phyloP scores from a whole-genome alignment of 495 filamentous ascomycete species.

The Pseudevernia furfuracea region DNA sequence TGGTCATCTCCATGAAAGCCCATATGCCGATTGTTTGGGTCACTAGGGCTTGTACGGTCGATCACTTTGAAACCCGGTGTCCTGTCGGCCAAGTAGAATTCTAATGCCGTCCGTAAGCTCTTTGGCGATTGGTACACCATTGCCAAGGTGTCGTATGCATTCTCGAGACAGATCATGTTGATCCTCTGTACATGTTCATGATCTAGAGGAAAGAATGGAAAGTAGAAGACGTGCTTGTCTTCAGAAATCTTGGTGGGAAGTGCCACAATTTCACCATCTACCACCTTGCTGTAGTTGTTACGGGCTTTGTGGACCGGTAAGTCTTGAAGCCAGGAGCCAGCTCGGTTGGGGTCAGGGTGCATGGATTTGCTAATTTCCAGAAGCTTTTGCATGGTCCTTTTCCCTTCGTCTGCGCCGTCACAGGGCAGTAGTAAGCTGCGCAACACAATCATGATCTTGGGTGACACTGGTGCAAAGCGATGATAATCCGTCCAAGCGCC shows the following conservation, averaged over 20 bases:
- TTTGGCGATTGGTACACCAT: conserved; percentile 29
- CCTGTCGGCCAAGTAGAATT: conserved; percentile 30
- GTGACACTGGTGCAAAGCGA: conserved; percentile 42
- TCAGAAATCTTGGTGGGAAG: conserved; percentile 6
- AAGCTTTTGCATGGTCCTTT: conserved; percentile 12
- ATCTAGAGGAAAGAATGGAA: conserved; percentile 34
- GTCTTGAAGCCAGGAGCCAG: conserved; percentile 29
- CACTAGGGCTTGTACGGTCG: not conserved
- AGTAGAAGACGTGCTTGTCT: conserved; percentile 35
- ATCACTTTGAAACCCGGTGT: conserved; percentile 24
- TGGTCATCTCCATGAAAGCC: not conserved
- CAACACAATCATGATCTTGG: conserved; percentile 43
- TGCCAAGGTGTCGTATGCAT: conserved; percentile 24
- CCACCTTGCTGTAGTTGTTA: conserved; percentile 34
- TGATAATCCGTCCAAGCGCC: conserved; percentile 36
- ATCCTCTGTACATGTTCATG: conserved; percentile 36
- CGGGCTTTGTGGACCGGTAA: conserved; percentile 35
- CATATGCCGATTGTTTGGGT: not conserved
- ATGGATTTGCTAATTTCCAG: conserved; percentile 7
- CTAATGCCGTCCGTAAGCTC: conserved; percentile 27
- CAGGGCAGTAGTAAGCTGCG: conserved; percentile 29
- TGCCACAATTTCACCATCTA: conserved; percentile 24
- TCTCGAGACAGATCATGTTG: conserved; percentile 38
- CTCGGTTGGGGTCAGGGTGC: conserved; percentile 5
- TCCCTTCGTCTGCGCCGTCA: conserved; percentile 19